A percentile compares a stretch with the other conserved stretches of the same genome.
phyloP scores from a whole-genome alignment of 768 basidiomycete species.

The Hortiboletus campestris region DNA sequence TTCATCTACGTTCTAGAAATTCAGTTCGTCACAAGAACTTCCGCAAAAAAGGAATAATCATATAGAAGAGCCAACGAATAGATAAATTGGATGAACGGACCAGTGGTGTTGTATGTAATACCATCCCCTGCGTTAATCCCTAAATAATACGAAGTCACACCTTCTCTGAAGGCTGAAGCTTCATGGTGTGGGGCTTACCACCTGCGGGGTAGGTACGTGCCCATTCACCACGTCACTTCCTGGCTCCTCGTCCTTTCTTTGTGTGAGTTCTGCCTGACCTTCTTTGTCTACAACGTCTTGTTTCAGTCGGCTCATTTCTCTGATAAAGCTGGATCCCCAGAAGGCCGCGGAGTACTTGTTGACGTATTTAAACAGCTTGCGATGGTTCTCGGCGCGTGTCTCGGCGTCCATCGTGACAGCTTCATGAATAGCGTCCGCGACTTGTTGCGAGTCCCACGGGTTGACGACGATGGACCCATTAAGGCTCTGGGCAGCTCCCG shows the following conservation, averaged over 20 bases:
- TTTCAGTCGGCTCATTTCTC: slow-evolving; percentile 71
- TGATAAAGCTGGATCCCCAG: slow-evolving; percentile 90
- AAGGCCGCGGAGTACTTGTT: slow-evolving; percentile 91
- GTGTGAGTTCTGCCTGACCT: slow-evolving; percentile 35
- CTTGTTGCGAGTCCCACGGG: slow-evolving; percentile 98
- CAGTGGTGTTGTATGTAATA: slow-evolving; percentile 21
- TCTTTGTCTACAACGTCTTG: slow-evolving; percentile 35
- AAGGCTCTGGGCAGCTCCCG: slow-evolving; percentile 92
- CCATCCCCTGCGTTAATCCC: slow-evolving; percentile 24
- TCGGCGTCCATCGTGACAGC: slow-evolving; percentile 87
- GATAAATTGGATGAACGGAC: slow-evolving; percentile 24
- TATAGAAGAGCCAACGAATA: slow-evolving; percentile 37
- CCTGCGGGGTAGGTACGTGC: slow-evolving; percentile 33
- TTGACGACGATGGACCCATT: slow-evolving; percentile 98
- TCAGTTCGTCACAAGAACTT: slow-evolving; percentile 20
- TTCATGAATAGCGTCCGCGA: slow-evolving; percentile 95
- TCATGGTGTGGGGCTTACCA: slow-evolving; percentile 36
- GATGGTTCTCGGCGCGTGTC: slow-evolving; percentile 86
- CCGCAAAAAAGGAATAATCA: slow-evolving; percentile 38
- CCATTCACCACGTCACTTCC: slow-evolving; percentile 43
- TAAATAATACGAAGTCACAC: slow-evolving; percentile 32
- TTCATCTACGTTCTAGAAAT: slow-evolving; percentile 28
- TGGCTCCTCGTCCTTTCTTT: slow-evolving; percentile 35
- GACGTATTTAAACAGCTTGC: slow-evolving; percentile 95
- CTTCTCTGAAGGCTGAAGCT: slow-evolving; percentile 22